These are phyloP conservation scores for Melanopsichium pennsylvanicum DNA, from an alignment of 1,284 basidiomycete genomes.

Conservation along the genomic window DNA sequence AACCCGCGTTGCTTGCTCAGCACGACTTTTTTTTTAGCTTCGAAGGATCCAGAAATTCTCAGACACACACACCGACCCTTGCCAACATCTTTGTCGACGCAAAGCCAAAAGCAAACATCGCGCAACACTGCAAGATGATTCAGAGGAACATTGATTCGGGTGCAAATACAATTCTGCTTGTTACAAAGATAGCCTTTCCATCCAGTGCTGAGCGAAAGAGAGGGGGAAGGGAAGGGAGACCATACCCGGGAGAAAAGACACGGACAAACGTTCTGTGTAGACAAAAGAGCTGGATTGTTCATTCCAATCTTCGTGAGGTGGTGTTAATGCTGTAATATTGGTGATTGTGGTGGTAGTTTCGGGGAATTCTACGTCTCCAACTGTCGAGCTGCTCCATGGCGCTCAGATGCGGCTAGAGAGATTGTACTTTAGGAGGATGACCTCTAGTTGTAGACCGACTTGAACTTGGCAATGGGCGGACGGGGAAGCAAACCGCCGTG, in stretches of 20 bases:
- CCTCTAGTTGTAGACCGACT: slow-evolving; percentile 55
- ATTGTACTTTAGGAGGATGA: background rate
- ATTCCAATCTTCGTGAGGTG: slow-evolving; percentile 1
- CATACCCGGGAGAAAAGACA: too few species aligned
- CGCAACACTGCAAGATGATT: too few species aligned
- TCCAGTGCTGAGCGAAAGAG: too few species aligned
- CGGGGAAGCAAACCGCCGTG: slow-evolving; percentile 61
- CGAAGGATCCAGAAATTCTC: slow-evolving; percentile 4
- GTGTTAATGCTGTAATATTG: background rate
- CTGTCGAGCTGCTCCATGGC: too few species aligned
- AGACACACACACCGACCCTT: background rate
- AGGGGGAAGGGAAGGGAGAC: too few species aligned
- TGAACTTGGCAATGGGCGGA: slow-evolving; percentile 48
- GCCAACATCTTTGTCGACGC: background rate
- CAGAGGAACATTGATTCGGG: background rate
- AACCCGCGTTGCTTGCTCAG: background rate
- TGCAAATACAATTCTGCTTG: slow-evolving; percentile 11
- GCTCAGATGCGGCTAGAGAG: too few species aligned
- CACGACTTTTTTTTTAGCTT: background rate
- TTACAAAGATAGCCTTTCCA: slow-evolving; percentile 4
- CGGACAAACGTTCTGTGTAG: too few species aligned
- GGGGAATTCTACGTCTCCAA: too few species aligned
- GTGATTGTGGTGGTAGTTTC: too few species aligned
- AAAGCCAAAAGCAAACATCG: too few species aligned
- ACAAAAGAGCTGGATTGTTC: slow-evolving; percentile 3